A percentile compares a stretch with the other conserved stretches of the same genome.
Evolutionary conservation across 805 yeast genomes (phyloP).

Genomic region (Pichia gijzeniarum): DNA sequence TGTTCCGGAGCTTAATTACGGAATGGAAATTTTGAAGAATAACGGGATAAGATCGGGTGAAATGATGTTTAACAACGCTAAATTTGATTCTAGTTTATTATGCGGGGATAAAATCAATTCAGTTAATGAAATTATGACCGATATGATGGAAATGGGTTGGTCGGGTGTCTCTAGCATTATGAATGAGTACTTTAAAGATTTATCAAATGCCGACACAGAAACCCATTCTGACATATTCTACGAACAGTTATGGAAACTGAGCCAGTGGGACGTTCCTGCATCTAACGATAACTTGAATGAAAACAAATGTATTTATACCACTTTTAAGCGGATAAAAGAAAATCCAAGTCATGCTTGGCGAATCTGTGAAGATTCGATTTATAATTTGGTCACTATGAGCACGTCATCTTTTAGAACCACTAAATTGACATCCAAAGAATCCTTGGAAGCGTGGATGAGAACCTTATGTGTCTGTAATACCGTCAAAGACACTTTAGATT

Average conservation of each 20-base stretch:
- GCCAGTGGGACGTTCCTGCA: slow-evolving; percentile 67
- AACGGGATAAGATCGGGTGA: slow-evolving; percentile 20
- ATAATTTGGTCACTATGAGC: slow-evolving; percentile 1
- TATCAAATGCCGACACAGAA: neutral
- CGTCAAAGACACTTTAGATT: slow-evolving; percentile 16
- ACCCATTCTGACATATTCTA: slow-evolving; percentile 29
- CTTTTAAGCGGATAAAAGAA: slow-evolving; percentile 43
- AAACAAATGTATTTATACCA: slow-evolving; percentile 44
- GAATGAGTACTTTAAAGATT: slow-evolving; percentile 14
- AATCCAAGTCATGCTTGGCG: slow-evolving; percentile 16
- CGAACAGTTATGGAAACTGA: slow-evolving; percentile 71
- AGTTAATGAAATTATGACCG: slow-evolving; percentile 23
- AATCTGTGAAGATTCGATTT: slow-evolving; percentile 18
- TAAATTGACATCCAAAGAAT: slow-evolving; percentile 1
- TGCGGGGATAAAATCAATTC: neutral
- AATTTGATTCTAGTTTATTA: slow-evolving; percentile 39
- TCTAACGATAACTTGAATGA: slow-evolving; percentile 33
- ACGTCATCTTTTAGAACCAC: neutral
- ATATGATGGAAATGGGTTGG: slow-evolving; percentile 47
- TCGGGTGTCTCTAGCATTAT: slow-evolving; percentile 46
- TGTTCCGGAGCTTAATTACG: slow-evolving; percentile 45
- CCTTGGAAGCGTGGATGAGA: slow-evolving; percentile 25
- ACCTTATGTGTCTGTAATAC: slow-evolving; percentile 29
- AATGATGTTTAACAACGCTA: slow-evolving; percentile 51
- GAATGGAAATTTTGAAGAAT: slow-evolving; percentile 37